Base-by-base conservation (phyloP, 257 asterid species). In the Fraxinus cuspidata region DNA sequence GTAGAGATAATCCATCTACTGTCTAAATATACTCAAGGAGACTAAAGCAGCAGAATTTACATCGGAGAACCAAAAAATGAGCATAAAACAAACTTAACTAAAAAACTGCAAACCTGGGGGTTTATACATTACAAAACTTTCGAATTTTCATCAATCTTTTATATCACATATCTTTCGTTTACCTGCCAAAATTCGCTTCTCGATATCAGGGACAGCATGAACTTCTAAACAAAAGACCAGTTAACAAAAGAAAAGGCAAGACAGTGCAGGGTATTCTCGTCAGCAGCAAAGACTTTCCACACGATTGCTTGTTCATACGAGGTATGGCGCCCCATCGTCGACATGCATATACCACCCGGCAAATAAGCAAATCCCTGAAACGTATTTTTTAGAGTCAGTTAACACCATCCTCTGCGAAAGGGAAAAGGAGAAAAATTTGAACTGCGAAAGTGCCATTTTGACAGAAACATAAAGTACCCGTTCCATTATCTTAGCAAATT, bases 291-390 rank as follows among this genome's bases (percentile, higher is more conserved):
- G 16, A 96, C 99, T 88, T 96, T 93, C 99, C 99, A 96, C 27
- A 92, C 97, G 0, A 92, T 79, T 13, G 96, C 98, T 78, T 96
- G 96, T 74, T 96, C 99, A 35, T 86, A 96, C 0, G 99, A 91
- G 31, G 89, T 84, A n/a, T 90, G 97, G 4, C 99, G 96, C 3
- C 99, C 99, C 99, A 96, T 96, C 9, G 97, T 91, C 60, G 99
- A 96, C 89, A 89, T 81, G 87, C 98, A 94, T 47, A 96, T 82
- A 3, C 98, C 98, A 38, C 94, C 97, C 0, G 99, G 94, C 87
- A 96, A 81, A 84, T 84, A 89, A 0, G 96, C 82, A 25, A 83
- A 91, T 42, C 98, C 99, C 98, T 96, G 84, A 27, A 74, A 56
- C 53, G n/a, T n/a, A n/a, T n/a, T n/a, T 25, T 35, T 19, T 28